Evolutionary conservation across 176 grass and related monocot genomes (phyloP), one percentile per base, ranked within the genome.

Genomic region (Pharus latifolius): DNA sequence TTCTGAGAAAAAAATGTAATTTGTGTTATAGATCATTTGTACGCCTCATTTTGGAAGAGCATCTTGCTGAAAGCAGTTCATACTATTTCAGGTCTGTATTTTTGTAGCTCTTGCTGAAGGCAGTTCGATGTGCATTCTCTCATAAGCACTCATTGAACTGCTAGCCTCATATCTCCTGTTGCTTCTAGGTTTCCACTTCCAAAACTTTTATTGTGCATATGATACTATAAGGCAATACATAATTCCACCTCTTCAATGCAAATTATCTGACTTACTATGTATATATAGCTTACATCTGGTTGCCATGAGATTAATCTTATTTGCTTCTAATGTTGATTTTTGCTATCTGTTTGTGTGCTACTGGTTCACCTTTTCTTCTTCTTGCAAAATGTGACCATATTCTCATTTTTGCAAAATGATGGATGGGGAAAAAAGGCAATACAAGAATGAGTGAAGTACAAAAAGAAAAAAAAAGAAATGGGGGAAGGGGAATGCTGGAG

Each of bases 181-280:
- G 27, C 44, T 16, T 51, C 25, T 70, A 79, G 54, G 44, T 20
- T 40, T 16, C 19, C 49, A n/a, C n/a, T 13, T 40, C 23, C 25
- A 17, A 43, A 67, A 66, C 44, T 60, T 59, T 16, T 60, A 23
- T 22, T 74, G 79, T 70, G 77, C 66, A 82, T 67, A 74, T 20
- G 15, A 49, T 74, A 67, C 43, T 37, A 48, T 17, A 20, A 37
- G 29, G 22, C 26, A 40, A 38, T 57, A 73, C 46, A 9, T 49
- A 31, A 65, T 20, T 81, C 37, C 20, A 26, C n/a, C 10, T 57
- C 43, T 56, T 65, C 19, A 65, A 30, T 49, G 69, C 40, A 64
- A 58, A 19, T 46, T 80, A 35, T 72, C 33, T 55, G 28, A 54
- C 35, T 11, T 22, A 62, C 14, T 17, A 19, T 27, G 5, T 33